These are phyloP conservation scores for Picea mariana DNA, from an alignment of 83 land plant genomes.

Conservation along the genomic window DNA sequence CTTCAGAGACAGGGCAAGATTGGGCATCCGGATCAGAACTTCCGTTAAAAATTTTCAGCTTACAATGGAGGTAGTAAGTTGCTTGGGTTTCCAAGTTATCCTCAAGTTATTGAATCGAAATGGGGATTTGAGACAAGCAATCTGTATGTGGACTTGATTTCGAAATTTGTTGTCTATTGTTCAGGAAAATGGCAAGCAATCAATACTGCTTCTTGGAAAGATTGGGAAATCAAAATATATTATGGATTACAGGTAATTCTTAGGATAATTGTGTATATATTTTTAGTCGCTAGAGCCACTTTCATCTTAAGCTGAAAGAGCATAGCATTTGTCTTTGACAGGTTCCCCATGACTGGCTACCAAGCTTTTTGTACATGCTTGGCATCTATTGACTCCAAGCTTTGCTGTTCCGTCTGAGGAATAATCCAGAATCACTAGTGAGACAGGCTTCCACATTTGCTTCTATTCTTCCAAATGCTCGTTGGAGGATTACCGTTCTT, in stretches of 20 bases:
- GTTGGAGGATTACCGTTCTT: no score
- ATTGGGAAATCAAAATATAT: conserved; percentile 72
- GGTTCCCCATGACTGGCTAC: conserved; percentile 79
- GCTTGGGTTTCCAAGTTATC: not conserved
- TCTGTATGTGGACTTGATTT: not conserved
- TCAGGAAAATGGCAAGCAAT: conserved; percentile 74
- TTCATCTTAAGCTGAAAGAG: not conserved
- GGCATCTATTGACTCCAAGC: conserved; percentile 85
- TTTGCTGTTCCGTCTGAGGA: conserved; percentile 59
- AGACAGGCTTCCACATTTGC: no score
- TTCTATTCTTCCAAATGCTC: no score
- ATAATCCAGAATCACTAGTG: not conserved
- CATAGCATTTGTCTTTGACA: conserved; percentile 17
- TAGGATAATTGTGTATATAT: not conserved
- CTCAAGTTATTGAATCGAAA: not conserved
- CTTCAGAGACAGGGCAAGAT: conserved; percentile 64
- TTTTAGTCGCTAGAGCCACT: no score
- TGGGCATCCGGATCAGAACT: conserved; percentile 52
- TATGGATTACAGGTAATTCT: conserved; percentile 71
- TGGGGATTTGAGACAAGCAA: not conserved
- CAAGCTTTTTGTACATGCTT: conserved; percentile 87
- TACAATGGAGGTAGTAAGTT: conserved; percentile 62
- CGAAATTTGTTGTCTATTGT: not conserved
- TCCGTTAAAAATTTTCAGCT: conserved; percentile 88
- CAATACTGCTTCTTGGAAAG: conserved; percentile 72